Evolutionary conservation across 495 filamentous ascomycete species (phyloP).

Genomic region (Penicillium paradoxum): DNA sequence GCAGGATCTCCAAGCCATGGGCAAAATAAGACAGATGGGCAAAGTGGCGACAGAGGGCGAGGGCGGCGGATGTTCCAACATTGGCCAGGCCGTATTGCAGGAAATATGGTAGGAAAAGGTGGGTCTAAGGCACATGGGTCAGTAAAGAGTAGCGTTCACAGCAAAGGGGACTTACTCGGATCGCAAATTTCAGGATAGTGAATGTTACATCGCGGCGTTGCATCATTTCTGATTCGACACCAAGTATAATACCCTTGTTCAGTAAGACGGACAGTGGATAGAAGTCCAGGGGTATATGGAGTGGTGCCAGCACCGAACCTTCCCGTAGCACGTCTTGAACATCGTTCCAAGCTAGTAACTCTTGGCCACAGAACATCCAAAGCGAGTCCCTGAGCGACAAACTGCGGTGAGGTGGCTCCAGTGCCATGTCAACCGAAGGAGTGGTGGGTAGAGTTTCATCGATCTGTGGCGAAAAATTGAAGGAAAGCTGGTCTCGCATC

Average conservation of each 20-base stretch:
- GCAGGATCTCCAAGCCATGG: constrained; percentile 85
- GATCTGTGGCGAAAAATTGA: constrained; percentile 37
- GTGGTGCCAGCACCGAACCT: constrained; percentile 40
- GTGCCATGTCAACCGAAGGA: constrained; percentile 45
- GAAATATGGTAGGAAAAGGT: constrained; percentile 85
- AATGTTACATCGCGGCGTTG: constrained; percentile 88
- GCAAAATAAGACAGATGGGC: constrained; percentile 83
- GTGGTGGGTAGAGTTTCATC: constrained; percentile 47
- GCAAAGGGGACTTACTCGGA: constrained; percentile 54
- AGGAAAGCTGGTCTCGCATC: constrained; percentile 77
- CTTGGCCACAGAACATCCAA: constrained; percentile 87
- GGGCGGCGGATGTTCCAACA: constrained; percentile 66
- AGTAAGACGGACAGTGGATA: constrained; percentile 87
- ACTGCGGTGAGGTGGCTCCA: constrained; percentile 40
- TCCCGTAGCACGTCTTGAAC: constrained; percentile 76
- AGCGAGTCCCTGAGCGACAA: constrained; percentile 74
- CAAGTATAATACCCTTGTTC: constrained; percentile 80
- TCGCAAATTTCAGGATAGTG: constrained; percentile 77
- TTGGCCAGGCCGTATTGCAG: constrained; percentile 69
- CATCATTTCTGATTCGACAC: constrained; percentile 85
- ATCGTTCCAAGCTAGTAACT: constrained; percentile 80
- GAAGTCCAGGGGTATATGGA: constrained; percentile 68
- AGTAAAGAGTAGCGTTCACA: background rate
- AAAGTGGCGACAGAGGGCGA: constrained; percentile 75
- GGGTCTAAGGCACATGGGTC: constrained; percentile 53